These are phyloP conservation scores for Erythrobasidium hasegawianum DNA, from an alignment of 1,284 basidiomycete genomes.

Conservation along the genomic window DNA sequence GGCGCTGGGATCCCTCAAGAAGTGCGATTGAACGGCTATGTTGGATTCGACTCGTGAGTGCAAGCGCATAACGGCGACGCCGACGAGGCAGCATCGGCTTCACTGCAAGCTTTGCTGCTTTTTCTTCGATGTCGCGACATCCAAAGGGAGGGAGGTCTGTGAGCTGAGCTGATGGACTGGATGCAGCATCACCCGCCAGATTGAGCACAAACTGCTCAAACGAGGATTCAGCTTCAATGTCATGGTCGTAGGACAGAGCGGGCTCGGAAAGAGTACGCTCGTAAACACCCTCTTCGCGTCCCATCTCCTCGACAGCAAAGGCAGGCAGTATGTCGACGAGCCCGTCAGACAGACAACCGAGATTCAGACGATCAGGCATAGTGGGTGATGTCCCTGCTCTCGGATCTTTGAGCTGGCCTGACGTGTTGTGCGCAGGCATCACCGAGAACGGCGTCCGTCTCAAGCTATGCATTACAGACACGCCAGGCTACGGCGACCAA, in stretches of 20 bases:
- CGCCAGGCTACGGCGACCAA: slow-evolving; percentile 96
- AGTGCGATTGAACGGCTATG: slow-evolving; percentile 40
- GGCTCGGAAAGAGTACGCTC: slow-evolving; percentile 94
- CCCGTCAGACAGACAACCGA: slow-evolving; percentile 90
- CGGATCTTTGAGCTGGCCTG: background rate
- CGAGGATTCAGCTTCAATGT: slow-evolving; percentile 99
- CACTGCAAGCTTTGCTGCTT: no score
- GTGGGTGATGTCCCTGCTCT: no score
- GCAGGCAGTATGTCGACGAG: slow-evolving; percentile 80
- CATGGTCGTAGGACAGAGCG: slow-evolving; percentile 95
- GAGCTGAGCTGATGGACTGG: background rate
- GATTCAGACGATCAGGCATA: slow-evolving; percentile 90
- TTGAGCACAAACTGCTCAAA: slow-evolving; percentile 98
- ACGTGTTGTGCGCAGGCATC: slow-evolving; percentile 72
- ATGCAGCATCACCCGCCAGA: slow-evolving; percentile 30
- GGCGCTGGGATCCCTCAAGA: background rate
- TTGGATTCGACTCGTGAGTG: slow-evolving; percentile 48
- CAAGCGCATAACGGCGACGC: no score
- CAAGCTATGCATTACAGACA: slow-evolving; percentile 96
- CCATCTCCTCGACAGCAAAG: slow-evolving; percentile 96
- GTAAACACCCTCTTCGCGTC: slow-evolving; percentile 99
- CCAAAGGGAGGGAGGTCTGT: background rate
- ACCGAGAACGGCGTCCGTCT: slow-evolving; percentile 94
- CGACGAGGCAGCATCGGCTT: no score
- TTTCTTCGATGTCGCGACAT: no score